Evolutionary conservation across 768 basidiomycete genomes (phyloP).

Genomic region (Trametopsis cervina): DNA sequence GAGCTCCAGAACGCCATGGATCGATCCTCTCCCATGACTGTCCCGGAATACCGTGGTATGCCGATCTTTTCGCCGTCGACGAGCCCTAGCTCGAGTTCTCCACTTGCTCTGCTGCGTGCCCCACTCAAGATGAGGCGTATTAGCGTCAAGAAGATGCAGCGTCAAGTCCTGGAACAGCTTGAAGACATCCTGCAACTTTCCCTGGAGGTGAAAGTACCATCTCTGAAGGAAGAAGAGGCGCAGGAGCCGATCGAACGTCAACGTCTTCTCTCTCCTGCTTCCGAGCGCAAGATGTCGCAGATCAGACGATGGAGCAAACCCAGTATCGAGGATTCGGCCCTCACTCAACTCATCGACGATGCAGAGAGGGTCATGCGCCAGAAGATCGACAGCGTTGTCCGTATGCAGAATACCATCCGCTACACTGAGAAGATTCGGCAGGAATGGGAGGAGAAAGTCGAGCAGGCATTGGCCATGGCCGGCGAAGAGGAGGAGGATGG

Average conservation of each 20-base stretch:
- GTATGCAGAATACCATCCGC: conserved; percentile 94
- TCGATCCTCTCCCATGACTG: conserved; percentile 54
- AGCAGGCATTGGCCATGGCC: conserved; percentile 49
- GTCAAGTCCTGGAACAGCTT: conserved; percentile 76
- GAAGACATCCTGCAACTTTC: conserved; percentile 81
- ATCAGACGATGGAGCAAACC: conserved; percentile 87
- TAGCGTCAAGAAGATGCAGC: conserved; percentile 76
- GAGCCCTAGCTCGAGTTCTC: conserved; percentile 65
- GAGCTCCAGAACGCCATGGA: conserved; percentile 72
- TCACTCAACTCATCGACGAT: conserved; percentile 79
- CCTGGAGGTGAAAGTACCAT: conserved; percentile 76
- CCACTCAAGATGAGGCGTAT: conserved; percentile 66
- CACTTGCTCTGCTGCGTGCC: conserved; percentile 68
- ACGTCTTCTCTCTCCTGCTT: conserved; percentile 79
- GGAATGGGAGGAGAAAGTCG: conserved; percentile 93
- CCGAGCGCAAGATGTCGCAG: conserved; percentile 79
- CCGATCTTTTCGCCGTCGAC: conserved; percentile 72
- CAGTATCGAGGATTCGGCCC: conserved; percentile 75
- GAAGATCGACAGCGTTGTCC: conserved; percentile 91
- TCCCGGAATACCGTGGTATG: conserved; percentile 83
- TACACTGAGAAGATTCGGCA: conserved; percentile 96
- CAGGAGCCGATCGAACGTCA: conserved; percentile 92
- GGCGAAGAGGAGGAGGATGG: conserved; percentile 48
- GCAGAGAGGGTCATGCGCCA: conserved; percentile 84
- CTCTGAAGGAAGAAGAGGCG: conserved; percentile 86